phyloP scores from a whole-genome alignment of 352 stramenopile genomes.

The Phytophthora idaei region DNA sequence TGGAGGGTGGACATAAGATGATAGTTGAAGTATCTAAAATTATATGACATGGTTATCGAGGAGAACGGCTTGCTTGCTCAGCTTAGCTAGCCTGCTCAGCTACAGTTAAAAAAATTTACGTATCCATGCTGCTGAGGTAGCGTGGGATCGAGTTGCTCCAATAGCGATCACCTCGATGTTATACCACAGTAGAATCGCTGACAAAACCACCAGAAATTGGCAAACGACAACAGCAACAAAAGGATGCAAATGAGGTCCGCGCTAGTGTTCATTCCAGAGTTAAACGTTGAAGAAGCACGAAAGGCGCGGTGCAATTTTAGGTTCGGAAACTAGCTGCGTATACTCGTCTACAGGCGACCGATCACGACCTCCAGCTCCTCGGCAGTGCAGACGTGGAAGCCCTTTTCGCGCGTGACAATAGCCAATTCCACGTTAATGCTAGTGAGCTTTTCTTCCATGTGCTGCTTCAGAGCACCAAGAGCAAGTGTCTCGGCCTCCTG shows the following conservation, averaged over 20 bases:
- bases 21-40: not conserved
- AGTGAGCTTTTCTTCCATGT: constrained; percentile 99
- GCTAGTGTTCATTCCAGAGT: constrained; percentile 24
- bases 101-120: too few species aligned
- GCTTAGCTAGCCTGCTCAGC: too few species aligned
- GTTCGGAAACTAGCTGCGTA: constrained; percentile 1
- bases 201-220: constrained; percentile 10
- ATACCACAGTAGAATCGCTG: not conserved
- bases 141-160: too few species aligned
- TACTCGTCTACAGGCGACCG: constrained; percentile 67
- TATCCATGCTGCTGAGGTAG: too few species aligned
- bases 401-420: constrained; percentile 93
- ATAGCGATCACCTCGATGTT: too few species aligned
- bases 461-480: constrained; percentile 96
- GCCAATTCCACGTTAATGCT: constrained; percentile 98
- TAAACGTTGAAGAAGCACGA: constrained; percentile 20
- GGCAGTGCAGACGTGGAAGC: constrained; percentile 95
- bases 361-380: constrained; percentile 95
- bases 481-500: constrained; percentile 97
- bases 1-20: constrained; percentile 1
- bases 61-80: too few species aligned
- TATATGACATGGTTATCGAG: too few species aligned
- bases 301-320: constrained; percentile 5
- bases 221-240: constrained; percentile 5
- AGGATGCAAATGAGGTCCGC: constrained; percentile 28